phyloP scores from a whole-genome alignment of 2,329 filamentous ascomycete genomes.

The Chaetomium olivaceum region DNA sequence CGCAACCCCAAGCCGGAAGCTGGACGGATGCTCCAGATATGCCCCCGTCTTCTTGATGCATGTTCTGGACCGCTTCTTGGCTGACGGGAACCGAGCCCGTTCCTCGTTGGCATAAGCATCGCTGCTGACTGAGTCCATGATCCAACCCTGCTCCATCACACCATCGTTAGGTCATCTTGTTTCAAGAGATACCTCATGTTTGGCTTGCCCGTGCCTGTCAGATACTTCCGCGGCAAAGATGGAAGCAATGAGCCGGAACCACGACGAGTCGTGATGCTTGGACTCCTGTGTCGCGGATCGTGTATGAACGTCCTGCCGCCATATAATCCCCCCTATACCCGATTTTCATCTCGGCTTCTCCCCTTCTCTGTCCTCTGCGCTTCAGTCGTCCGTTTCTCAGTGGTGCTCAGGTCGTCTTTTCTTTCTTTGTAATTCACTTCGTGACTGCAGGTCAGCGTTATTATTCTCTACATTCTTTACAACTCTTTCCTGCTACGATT shows the following conservation, averaged over 20 bases:
- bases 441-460: conserved; percentile 34
- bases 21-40: conserved; percentile 24
- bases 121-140: background rate
- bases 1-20: conserved; percentile 23
- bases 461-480: conserved; percentile 27
- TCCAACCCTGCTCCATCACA: conserved; percentile 10
- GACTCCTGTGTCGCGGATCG: conserved; percentile 31
- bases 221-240: background rate
- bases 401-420: conserved; percentile 12
- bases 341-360: conserved; percentile 3
- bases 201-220: background rate
- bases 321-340: conserved; percentile 27
- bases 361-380: background rate
- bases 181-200: conserved; percentile 1
- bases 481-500: conserved; percentile 16
- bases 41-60: conserved; percentile 21
- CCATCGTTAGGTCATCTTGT: conserved; percentile 15
- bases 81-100: conserved; percentile 2
- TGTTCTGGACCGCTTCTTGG: background rate
- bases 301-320: conserved; percentile 18
- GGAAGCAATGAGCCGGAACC: background rate
- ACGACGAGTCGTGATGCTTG: conserved; percentile 16
- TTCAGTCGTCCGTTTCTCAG: conserved; percentile 10
- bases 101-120: background rate
- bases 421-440: conserved; percentile 27